Conservation (phyloP, 73 alveolate species). For the Symbiodinium natans region DNA sequence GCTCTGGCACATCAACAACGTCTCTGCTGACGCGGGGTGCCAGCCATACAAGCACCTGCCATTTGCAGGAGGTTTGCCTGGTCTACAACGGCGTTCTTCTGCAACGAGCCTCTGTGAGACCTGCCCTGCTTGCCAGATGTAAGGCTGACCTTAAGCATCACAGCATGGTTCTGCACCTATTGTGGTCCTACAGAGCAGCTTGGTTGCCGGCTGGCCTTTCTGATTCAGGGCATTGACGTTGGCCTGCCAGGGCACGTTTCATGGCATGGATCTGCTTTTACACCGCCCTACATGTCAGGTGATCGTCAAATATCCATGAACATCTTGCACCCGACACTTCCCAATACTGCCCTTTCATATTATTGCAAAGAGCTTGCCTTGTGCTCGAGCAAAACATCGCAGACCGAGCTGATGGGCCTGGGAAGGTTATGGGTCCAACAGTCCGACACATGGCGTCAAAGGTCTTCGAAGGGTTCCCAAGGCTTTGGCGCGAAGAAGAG, state of each 20-base stretch:
- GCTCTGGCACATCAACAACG: background rate
- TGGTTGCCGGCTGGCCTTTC: slow-evolving; percentile 41
- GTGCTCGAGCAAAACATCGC: slow-evolving; percentile 38
- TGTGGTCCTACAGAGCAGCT: background rate
- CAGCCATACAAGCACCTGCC: slow-evolving; percentile 40
- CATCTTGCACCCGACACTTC: background rate
- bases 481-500: slow-evolving; percentile 36
- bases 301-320: too few species aligned
- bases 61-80: background rate
- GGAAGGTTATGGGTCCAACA: background rate
- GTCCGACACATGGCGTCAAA: background rate
- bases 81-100: too few species aligned
- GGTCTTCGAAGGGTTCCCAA: background rate
- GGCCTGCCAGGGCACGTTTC: slow-evolving; percentile 25
- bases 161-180: background rate
- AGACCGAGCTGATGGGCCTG: slow-evolving; percentile 50
- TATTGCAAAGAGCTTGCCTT: background rate
- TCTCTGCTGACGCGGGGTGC: slow-evolving; percentile 49
- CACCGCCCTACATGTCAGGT: background rate
- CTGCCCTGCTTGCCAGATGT: slow-evolving; percentile 73
- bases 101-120: slow-evolving; percentile 47
- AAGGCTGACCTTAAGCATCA: slow-evolving; percentile 40
- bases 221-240: slow-evolving; percentile 76
- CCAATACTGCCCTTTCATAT: background rate
- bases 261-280: background rate